Base-by-base conservation (phyloP, 345 rosid species). In the Populus davidiana region DNA sequence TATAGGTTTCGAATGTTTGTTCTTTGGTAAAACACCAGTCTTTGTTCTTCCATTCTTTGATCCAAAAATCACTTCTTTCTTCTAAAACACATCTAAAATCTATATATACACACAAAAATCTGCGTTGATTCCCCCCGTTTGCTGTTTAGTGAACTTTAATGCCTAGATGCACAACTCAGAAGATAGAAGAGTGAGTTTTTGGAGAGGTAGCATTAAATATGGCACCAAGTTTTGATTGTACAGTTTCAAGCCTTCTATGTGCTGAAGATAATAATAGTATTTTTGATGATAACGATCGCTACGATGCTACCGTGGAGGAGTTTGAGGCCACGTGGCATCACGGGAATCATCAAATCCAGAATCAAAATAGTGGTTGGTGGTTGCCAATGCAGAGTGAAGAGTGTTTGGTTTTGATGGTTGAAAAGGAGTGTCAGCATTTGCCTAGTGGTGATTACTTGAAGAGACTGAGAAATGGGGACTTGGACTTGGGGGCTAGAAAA, bases 161-260 rank as follows among this genome's bases (percentile, higher is more conserved):
- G 65, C 41, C 74, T 70, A 63, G 65, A 49, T 21, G 54, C 18
- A 73, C 43, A 21, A 66, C 50, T 70, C 33, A 72, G 63, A 67
- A 47, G 76, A 70, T 73, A n/a, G 17, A 10, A 41, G 21, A 12
- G 38, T 8, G 23, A 31, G 38, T 2, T 47, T 72, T 67, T 8
- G 14, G 50, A 71, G 76, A 29, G 31, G 43, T 33, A 18, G n/a
- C 12, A 16, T 18, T 17, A 36, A 67, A 33, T 33, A 91, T 91
- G 94, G 91, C 89, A 56, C 88, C 92, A 9, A 89, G 91, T 85
- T 86, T 89, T 81, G 92, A 91, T 73, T 70, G 75, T 73, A 82
- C 75, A 21, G 76, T 80, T 77, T 85, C 88, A 56, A 85, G 90
- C 75, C 90, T 91, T 44, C 81, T 89, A 35, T 91, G 94, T 64